Evolutionary conservation across 1,284 basidiomycete genomes (phyloP).

Genomic region (Pseudozyma sp.): DNA sequence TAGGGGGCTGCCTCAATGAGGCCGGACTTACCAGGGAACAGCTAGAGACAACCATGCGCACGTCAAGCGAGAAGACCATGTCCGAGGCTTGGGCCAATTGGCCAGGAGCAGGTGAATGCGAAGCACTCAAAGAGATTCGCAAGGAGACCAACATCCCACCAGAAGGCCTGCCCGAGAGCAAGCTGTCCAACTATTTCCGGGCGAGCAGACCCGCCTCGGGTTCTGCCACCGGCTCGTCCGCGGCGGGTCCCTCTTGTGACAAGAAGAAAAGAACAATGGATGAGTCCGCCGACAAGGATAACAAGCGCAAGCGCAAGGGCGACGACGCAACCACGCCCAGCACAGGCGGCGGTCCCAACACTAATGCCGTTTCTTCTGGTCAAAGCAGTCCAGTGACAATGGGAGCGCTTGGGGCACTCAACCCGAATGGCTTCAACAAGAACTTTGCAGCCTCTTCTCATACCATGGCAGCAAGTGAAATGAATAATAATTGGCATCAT

Average conservation of each 20-base stretch:
- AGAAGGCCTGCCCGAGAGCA: constrained; percentile 61
- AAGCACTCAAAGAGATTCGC: constrained; percentile 56
- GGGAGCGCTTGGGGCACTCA: background rate
- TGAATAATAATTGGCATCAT: constrained; percentile 16
- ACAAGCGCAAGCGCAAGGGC: constrained; percentile 38
- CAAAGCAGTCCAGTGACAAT: constrained; percentile 15
- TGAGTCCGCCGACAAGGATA: constrained; percentile 14
- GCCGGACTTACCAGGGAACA: constrained; percentile 46
- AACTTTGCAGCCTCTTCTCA: constrained; percentile 5
- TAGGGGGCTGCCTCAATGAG: constrained; percentile 55
- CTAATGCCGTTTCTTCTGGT: constrained; percentile 13
- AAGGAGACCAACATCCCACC: constrained; percentile 58
- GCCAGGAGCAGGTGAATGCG: constrained; percentile 59
- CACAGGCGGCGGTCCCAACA: background rate
- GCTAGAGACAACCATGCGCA: constrained; percentile 49
- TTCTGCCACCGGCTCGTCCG: background rate
- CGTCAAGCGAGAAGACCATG: constrained; percentile 57
- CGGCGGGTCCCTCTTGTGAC: constrained; percentile 5
- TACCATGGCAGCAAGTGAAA: background rate
- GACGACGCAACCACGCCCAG: constrained; percentile 3
- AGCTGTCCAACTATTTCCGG: constrained; percentile 30
- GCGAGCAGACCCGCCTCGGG: constrained; percentile 6
- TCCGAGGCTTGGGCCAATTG: constrained; percentile 59
- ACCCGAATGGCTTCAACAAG: background rate
- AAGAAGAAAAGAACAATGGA: constrained; percentile 36